Percentiles rank a stretch among this genome's conserved stretches.
Conservation (phyloP, 441 rosid genomes). For the Manihot esculenta region DNA sequence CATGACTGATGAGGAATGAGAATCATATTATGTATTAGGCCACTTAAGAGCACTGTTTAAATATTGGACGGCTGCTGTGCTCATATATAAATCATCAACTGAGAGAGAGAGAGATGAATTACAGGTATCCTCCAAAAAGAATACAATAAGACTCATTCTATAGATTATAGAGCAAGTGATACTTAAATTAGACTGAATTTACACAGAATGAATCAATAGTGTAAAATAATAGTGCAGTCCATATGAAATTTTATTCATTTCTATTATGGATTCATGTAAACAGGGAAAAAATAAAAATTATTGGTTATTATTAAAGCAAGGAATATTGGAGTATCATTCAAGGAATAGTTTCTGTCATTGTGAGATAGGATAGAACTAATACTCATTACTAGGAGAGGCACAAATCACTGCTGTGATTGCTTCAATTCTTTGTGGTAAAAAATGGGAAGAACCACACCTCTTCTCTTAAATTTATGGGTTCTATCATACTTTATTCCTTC, state of each 20-base stretch:
- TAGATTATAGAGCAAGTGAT: too few species aligned
- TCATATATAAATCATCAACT: neutral
- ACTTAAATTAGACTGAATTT: too few species aligned
- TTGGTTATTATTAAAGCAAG: neutral
- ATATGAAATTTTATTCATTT: too few species aligned
- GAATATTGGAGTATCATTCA: neutral
- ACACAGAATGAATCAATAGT: too few species aligned
- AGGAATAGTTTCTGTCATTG: too few species aligned
- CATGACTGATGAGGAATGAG: neutral
- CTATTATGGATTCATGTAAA: too few species aligned
- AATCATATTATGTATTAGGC: too few species aligned
- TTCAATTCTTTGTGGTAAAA: neutral
- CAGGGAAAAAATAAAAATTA: too few species aligned
- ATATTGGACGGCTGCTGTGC: neutral
- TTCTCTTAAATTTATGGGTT: too few species aligned
- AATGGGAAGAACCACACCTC: neutral
- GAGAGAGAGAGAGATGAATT: neutral
- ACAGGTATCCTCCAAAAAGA: neutral
- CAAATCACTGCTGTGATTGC: neutral
- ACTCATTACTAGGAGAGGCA: neutral
- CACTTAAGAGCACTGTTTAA: neutral
- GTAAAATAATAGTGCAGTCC: too few species aligned
- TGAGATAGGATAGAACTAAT: neutral
- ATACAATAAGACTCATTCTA: neutral
- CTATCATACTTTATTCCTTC: too few species aligned